These are phyloP conservation scores for Tetraselmis chui DNA, from an alignment of 139 green algal species.

Conservation along the genomic window DNA sequence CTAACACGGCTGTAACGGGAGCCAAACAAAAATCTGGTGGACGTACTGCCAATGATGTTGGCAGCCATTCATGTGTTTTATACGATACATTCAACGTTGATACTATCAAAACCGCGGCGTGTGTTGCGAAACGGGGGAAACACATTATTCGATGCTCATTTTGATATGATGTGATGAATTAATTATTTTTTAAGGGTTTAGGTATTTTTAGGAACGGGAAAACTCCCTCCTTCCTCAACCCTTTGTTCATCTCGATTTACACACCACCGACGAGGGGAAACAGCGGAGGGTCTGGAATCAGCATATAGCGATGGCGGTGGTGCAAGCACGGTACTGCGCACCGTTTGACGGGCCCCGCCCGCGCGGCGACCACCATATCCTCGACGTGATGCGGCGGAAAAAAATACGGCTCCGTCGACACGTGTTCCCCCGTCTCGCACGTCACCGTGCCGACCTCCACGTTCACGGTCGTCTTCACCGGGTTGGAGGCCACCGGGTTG, in stretches of 20 bases:
- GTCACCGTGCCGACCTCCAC: neutral
- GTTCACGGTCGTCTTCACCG: neutral
- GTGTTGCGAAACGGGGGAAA: too few relatives aligned
- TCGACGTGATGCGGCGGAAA: conserved; percentile 1
- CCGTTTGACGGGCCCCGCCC: neutral
- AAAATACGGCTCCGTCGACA: neutral
- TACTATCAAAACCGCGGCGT: too few relatives aligned
- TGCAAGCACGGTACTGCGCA: neutral
- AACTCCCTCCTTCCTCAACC: too few relatives aligned
- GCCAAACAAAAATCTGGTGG: too few relatives aligned
- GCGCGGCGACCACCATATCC: neutral
- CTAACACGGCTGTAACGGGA: too few relatives aligned
- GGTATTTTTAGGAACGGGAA: neutral
- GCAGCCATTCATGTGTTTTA: too few relatives aligned
- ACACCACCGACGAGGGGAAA: too few relatives aligned
- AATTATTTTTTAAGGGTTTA: neutral
- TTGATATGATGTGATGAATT: neutral
- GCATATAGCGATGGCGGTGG: neutral
- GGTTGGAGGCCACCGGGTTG: neutral
- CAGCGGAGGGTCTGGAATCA: neutral
- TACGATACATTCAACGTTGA: too few relatives aligned
- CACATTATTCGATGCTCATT: neutral
- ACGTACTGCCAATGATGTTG: too few relatives aligned
- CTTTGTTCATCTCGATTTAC: too few relatives aligned
- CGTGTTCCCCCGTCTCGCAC: neutral